Base-by-base conservation (phyloP, 768 basidiomycete species). In the Lactifluus pinguis region DNA sequence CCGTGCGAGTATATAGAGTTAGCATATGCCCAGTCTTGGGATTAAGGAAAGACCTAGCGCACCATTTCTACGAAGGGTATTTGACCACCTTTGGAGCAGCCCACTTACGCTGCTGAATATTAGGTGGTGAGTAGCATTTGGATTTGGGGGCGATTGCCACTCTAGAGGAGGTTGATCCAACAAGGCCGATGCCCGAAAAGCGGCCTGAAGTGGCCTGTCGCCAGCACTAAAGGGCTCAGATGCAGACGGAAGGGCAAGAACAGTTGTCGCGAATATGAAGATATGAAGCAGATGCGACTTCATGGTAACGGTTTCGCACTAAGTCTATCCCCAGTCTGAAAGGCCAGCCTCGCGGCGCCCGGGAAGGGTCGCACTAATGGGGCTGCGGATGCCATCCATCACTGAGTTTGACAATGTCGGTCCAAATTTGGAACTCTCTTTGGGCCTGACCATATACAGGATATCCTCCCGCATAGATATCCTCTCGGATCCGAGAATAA, bases 71-170 rank as follows among this genome's bases (percentile, higher is more conserved):
- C 49, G 57, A 30, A 72, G 68, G 1, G 72, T 74, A 57, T 76
- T 76, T 3, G 75, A 69, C 74, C 74, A 76, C 29, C 72, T 69
- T 49, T 77, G 76, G 13, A 77, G 68, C 6, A 75, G 61, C 4
- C 72, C 69, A 47, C 65, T 65, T 10, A 75, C 66, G 2, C 71
- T 69, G 41, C 73, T 71, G 51, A 76, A 77, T 13, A 76, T 65
- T 11, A 76, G 64, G 53, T 74, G 68, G 17, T 67, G 61, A 4
- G 75, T 74, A 17, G 66, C 64, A 52, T 74, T 70, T 9, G 65
- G 60, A 36, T 64, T 60, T 1, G 73, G 73, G 1, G 52, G 39
- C 4, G 50, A 51, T 17, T 69, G 57, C 65, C 65, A 66, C 11
- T n/a, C 17, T 7, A 5, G 48, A 36, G 13, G 29, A 4, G 50